A percentile compares a stretch with the other conserved stretches of the same genome.
phyloP scores from a whole-genome alignment of 768 basidiomycete species.

The Mycena galericulata region DNA sequence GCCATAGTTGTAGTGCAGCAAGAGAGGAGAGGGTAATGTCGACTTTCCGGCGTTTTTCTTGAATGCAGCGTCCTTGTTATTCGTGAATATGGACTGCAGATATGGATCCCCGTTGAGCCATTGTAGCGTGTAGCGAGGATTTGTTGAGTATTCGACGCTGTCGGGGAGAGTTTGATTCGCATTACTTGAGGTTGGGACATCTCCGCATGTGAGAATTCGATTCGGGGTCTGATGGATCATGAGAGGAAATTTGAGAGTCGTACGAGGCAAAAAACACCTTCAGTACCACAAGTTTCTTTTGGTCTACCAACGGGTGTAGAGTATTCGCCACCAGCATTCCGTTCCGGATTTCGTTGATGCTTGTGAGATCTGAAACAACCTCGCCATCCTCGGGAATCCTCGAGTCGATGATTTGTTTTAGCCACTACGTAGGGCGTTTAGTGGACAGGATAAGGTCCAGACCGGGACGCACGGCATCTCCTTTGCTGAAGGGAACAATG shows the following conservation, averaged over 20 bases:
- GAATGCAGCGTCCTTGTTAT: constrained; percentile 29
- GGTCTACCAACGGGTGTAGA: not conserved
- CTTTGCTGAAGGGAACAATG: constrained; percentile 14
- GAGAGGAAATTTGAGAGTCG: not conserved
- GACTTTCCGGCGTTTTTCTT: not conserved
- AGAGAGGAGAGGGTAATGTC: not conserved
- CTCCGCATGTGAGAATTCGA: not conserved
- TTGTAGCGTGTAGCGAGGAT: constrained; percentile 11
- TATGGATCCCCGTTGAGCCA: not conserved
- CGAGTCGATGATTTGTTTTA: not conserved
- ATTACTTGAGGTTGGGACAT: not conserved
- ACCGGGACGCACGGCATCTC: constrained; percentile 2
- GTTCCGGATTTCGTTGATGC: not conserved
- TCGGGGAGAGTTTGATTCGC: not conserved
- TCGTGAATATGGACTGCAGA: not conserved
- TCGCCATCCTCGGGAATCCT: constrained; percentile 3
- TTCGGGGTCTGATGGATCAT: constrained; percentile 9
- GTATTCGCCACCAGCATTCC: not conserved
- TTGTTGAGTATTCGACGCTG: not conserved
- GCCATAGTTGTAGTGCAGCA: constrained; percentile 33
- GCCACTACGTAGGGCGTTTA: constrained; percentile 1
- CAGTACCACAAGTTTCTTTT: not conserved
- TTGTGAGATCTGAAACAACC: constrained; percentile 1
- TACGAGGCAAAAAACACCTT: constrained; percentile 1
- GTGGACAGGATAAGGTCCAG: not conserved